Conservation (phyloP, 202 grass and related monocot genomes). For the Panicum hallii region DNA sequence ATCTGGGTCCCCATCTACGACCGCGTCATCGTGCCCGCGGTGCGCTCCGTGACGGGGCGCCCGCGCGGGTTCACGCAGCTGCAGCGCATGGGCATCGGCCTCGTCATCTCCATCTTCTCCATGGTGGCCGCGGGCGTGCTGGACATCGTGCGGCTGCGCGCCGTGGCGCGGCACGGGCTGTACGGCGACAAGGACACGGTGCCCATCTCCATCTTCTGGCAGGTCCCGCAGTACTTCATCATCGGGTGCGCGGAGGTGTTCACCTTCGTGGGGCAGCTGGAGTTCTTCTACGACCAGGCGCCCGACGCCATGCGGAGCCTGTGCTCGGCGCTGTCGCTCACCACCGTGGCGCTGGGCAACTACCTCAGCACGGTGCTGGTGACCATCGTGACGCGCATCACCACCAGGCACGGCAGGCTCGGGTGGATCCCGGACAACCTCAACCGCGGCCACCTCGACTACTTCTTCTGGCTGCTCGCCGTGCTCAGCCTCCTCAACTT, state of each 20-base stretch:
- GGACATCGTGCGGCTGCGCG: conserved; percentile 62
- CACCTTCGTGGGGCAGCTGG: conserved; percentile 81
- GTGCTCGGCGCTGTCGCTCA: conserved; percentile 78
- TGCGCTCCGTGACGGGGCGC: conserved; percentile 55
- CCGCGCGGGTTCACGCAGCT: conserved; percentile 83
- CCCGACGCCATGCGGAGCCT: conserved; percentile 90
- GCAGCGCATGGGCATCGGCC: conserved; percentile 92
- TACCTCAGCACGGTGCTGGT: conserved; percentile 87
- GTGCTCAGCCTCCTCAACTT: conserved; percentile 76
- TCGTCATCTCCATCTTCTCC: conserved; percentile 78
- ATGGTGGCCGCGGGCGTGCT: conserved; percentile 79
- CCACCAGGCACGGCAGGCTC: conserved; percentile 54
- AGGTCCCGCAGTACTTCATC: conserved; percentile 90
- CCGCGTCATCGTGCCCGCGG: conserved; percentile 63
- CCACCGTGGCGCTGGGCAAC: conserved; percentile 70
- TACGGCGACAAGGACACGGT: conserved; percentile 52
- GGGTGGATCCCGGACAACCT: conserved; percentile 96
- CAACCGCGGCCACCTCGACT: conserved; percentile 84
- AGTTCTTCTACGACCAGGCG: conserved; percentile 99
- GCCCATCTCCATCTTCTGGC: conserved; percentile 96
- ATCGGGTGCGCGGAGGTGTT: conserved; percentile 83
- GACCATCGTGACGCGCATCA: conserved; percentile 64
- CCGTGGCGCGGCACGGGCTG: conserved; percentile 50
- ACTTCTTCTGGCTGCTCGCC: conserved; percentile 91
- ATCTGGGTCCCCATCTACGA: conserved; percentile 89